Conservation (phyloP, 257 asterid genomes). For the Gentiana dahurica region DNA sequence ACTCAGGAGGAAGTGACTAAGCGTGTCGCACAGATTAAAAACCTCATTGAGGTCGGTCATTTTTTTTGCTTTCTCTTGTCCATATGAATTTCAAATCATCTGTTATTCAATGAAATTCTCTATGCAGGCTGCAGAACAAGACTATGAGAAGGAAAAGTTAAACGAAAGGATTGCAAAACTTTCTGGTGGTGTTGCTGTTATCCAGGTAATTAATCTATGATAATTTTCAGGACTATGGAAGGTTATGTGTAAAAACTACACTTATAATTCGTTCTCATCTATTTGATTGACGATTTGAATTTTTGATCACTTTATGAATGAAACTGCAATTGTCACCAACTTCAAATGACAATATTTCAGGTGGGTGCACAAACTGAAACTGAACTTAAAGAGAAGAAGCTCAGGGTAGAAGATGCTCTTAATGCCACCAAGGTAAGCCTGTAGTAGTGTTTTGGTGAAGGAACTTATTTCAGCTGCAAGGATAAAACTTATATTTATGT, state of each 20-base stretch:
- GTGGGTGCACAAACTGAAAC: constrained; percentile 99
- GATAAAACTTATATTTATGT: neutral
- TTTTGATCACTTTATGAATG: too few relatives aligned
- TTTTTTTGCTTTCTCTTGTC: constrained; percentile 2
- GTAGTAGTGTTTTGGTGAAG: neutral
- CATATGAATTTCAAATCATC: neutral
- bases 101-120: neutral
- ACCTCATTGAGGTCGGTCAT: constrained; percentile 66
- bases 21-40: constrained; percentile 75
- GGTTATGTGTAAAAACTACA: neutral
- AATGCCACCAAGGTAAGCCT: constrained; percentile 81
- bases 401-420: constrained; percentile 97
- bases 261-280: too few relatives aligned
- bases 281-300: too few relatives aligned
- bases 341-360: constrained; percentile 14
- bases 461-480: neutral
- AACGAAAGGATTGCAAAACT: constrained; percentile 91
- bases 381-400: constrained; percentile 92
- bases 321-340: too few relatives aligned
- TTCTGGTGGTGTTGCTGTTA: constrained; percentile 97
- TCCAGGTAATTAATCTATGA: constrained; percentile 54
- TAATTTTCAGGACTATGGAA: constrained; percentile 8
- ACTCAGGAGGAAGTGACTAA: constrained; percentile 78
- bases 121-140: constrained; percentile 80
- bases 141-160: constrained; percentile 78